These are phyloP conservation scores for Allomyces javanicus DNA, from an alignment of 192 early-diverging fungal genomes.

Conservation along the genomic window DNA sequence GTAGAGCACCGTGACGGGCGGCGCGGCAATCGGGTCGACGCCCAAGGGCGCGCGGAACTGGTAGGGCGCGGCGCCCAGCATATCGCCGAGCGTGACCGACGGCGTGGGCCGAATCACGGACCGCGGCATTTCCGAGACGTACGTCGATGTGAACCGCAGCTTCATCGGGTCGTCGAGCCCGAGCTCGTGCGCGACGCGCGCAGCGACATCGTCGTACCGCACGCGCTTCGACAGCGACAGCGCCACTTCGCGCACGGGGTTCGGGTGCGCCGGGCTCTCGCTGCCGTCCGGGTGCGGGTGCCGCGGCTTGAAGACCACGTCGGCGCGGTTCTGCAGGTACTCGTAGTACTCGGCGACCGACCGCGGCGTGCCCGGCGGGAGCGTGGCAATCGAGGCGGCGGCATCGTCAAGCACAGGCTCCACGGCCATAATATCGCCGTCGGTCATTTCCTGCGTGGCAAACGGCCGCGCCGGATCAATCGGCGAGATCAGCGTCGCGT, in stretches of 20 bases:
- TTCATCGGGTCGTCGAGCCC: conserved; percentile 37
- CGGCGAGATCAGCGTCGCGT: conserved; percentile 73
- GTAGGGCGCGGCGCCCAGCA: conserved; percentile 17
- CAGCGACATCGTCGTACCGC: conserved; percentile 29
- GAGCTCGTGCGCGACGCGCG: conserved; percentile 36
- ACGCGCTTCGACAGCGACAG: conserved; percentile 1
- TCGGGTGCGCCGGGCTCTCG: conserved; percentile 21
- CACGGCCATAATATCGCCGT: conserved; percentile 83
- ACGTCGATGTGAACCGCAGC: conserved; percentile 42
- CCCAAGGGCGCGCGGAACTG: conserved; percentile 6
- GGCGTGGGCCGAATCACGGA: conserved; percentile 22
- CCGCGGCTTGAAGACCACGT: conserved; percentile 49
- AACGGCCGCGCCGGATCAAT: conserved; percentile 48
- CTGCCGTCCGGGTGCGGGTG: conserved; percentile 16
- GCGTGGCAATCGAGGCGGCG: neutral
- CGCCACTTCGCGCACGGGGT: conserved; percentile 16
- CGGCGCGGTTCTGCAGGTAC: conserved; percentile 40
- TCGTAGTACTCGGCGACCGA: conserved; percentile 60
- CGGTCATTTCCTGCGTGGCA: conserved; percentile 57
- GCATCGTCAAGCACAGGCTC: conserved; percentile 31
- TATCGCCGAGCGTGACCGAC: conserved; percentile 30
- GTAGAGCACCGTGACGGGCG: conserved; percentile 42
- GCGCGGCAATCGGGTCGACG: conserved; percentile 5
- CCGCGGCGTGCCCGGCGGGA: conserved; percentile 4
- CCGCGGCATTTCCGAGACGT: conserved; percentile 12